phyloP scores from a whole-genome alignment of 2,329 filamentous ascomycete species.

The Aspergillus sp. region DNA sequence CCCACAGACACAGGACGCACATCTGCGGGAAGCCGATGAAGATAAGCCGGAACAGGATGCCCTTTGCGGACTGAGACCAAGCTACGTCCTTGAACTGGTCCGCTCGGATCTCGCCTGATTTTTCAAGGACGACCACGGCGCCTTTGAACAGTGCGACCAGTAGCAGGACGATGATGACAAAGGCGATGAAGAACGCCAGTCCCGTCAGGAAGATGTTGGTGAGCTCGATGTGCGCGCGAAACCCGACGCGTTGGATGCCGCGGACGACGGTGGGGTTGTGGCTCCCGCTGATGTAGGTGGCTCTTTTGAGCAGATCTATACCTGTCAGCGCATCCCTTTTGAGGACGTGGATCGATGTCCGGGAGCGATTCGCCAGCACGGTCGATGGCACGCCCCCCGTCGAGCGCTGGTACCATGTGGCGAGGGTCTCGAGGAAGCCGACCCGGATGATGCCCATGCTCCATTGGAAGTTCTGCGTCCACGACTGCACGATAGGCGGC shows the following conservation, averaged over 20 bases:
- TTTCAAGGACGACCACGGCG: slow-evolving; percentile 70
- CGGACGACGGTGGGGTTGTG: slow-evolving; percentile 57
- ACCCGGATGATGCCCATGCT: slow-evolving; percentile 91
- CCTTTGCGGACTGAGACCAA: slow-evolving; percentile 90
- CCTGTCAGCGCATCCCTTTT: slow-evolving; percentile 48
- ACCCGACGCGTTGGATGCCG: slow-evolving; percentile 85
- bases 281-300: slow-evolving; percentile 42
- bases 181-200: slow-evolving; percentile 80
- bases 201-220: slow-evolving; percentile 94
- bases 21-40: slow-evolving; percentile 91
- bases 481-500: slow-evolving; percentile 82
- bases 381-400: slow-evolving; percentile 82
- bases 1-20: slow-evolving; percentile 86
- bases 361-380: slow-evolving; percentile 68
- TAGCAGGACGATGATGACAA: slow-evolving; percentile 70
- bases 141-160: slow-evolving; percentile 77
- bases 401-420: slow-evolving; percentile 91
- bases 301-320: slow-evolving; percentile 18
- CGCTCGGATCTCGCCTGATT: slow-evolving; percentile 69
- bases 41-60: slow-evolving; percentile 84
- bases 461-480: slow-evolving; percentile 98
- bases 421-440: slow-evolving; percentile 79
- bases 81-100: slow-evolving; percentile 88
- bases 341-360: slow-evolving; percentile 76
- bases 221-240: slow-evolving; percentile 75